These are phyloP conservation scores for Lasiosphaeria hispida DNA, from an alignment of 495 filamentous ascomycete species.

Conservation along the genomic window DNA sequence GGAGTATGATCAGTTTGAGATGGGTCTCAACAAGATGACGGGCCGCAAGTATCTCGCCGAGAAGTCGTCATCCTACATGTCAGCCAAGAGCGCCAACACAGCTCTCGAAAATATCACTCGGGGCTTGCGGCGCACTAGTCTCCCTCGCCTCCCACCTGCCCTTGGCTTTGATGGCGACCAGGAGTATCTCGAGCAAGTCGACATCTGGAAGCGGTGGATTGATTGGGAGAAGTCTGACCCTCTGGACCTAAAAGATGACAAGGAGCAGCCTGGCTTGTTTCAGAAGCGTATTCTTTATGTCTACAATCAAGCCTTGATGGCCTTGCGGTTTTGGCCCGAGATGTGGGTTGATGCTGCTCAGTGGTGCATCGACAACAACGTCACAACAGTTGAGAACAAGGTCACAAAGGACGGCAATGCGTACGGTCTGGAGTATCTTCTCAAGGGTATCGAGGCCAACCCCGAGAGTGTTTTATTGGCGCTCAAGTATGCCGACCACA, in stretches of 20 bases:
- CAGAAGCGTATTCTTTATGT: constrained; percentile 77
- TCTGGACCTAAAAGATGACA: constrained; percentile 75
- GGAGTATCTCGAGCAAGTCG: constrained; percentile 82
- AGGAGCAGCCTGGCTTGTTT: constrained; percentile 73
- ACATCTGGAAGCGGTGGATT: constrained; percentile 91
- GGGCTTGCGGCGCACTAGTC: constrained; percentile 69
- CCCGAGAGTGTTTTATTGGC: constrained; percentile 89
- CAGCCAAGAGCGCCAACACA: constrained; percentile 79
- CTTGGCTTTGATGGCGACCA: constrained; percentile 82
- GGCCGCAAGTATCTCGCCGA: constrained; percentile 92
- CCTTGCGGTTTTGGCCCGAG: constrained; percentile 87
- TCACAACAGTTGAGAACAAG: constrained; percentile 58
- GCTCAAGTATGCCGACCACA: constrained; percentile 81
- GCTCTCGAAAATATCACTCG: constrained; percentile 81
- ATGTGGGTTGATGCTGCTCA: constrained; percentile 95
- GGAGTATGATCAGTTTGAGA: constrained; percentile 95
- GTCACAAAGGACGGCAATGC: constrained; percentile 62
- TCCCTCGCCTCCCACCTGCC: constrained; percentile 78
- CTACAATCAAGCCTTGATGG: constrained; percentile 93
- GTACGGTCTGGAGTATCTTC: constrained; percentile 61
- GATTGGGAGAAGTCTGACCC: constrained; percentile 92
- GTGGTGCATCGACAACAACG: constrained; percentile 80
- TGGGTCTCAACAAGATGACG: constrained; percentile 83
- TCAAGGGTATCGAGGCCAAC: constrained; percentile 80
- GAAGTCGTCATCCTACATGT: constrained; percentile 87